Evolutionary conservation across 176 grass and related monocot species (phyloP).

Genomic region (Hsuehochloa calcarea): DNA sequence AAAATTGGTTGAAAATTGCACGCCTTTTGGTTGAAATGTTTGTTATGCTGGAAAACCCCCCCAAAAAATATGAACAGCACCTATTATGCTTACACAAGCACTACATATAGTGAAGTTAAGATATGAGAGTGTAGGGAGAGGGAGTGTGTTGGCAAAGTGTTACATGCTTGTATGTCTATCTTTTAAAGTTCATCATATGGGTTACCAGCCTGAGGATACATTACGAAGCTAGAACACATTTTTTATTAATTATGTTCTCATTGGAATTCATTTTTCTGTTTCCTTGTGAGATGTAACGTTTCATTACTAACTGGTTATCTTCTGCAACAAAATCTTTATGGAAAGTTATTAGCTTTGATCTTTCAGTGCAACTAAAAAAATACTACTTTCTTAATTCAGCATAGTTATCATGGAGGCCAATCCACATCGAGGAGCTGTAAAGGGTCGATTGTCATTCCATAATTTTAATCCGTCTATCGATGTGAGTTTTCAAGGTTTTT

Average conservation of each 20-base stretch:
- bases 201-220: neutral
- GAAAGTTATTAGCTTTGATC: too few species aligned
- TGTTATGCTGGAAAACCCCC: too few species aligned
- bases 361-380: neutral
- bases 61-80: too few species aligned
- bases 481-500: conserved; percentile 52
- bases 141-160: neutral
- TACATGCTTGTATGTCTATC: neutral
- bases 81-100: too few species aligned
- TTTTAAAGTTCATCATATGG: neutral
- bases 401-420: conserved; percentile 91
- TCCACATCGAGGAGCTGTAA: conserved; percentile 60
- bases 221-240: neutral
- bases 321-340: neutral
- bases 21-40: too few species aligned
- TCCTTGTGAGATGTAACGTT: neutral
- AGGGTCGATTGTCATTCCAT: conserved; percentile 32
- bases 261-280: neutral
- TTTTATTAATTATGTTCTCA: neutral
- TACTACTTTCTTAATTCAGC: conserved; percentile 36
- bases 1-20: too few species aligned
- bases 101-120: too few species aligned
- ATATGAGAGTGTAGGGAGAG: too few species aligned
- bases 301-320: neutral
- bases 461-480: conserved; percentile 85